These are phyloP conservation scores for Tuber microsphaerosporum DNA, from an alignment of 495 filamentous ascomycete genomes.

Conservation along the genomic window DNA sequence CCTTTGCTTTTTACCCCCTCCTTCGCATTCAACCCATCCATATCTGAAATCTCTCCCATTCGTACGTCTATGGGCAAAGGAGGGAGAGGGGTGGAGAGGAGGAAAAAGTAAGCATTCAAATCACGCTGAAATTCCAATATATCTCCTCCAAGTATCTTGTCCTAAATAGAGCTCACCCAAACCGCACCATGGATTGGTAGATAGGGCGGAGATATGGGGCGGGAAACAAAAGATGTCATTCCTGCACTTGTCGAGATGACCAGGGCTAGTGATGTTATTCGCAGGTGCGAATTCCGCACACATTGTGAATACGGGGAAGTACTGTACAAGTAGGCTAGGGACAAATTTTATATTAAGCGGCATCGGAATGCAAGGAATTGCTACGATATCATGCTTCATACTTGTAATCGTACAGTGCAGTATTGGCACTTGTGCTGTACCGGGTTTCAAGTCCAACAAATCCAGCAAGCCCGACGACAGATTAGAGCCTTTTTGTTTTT, in stretches of 20 bases:
- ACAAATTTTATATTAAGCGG: neutral
- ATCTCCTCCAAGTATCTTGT: neutral
- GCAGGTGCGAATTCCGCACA: neutral
- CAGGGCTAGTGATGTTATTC: neutral
- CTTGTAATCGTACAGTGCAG: too few species aligned
- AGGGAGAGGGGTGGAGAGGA: neutral
- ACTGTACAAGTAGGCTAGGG: neutral
- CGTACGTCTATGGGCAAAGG: neutral
- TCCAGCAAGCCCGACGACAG: neutral
- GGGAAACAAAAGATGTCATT: neutral
- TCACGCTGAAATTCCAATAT: neutral
- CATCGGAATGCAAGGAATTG: neutral
- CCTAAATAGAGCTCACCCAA: neutral
- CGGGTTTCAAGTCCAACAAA: neutral
- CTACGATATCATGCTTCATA: too few species aligned
- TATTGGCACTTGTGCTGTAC: neutral
- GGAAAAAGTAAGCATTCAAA: neutral
- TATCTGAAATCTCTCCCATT: slow-evolving; percentile 2
- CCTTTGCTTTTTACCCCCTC: neutral
- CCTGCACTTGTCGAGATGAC: neutral
- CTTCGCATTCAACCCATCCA: neutral
- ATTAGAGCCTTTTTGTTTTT: neutral
- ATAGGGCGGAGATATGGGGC: neutral
- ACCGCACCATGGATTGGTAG: neutral
- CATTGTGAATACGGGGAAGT: neutral